phyloP scores from a whole-genome alignment of 129 eudicot genomes.

The Flaveria bidentis region DNA sequence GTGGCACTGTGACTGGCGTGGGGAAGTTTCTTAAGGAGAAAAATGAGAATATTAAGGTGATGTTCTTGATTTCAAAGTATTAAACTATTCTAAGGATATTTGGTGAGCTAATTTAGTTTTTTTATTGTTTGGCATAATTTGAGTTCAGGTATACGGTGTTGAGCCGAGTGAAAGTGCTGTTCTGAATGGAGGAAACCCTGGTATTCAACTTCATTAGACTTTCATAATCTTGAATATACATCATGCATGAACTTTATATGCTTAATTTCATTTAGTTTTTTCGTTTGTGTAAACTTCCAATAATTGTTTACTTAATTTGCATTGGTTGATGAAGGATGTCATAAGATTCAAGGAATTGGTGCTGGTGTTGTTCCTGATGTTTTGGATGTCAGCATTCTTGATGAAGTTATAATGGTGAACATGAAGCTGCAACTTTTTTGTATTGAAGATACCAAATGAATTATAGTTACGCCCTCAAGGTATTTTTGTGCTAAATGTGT shows the following conservation, averaged over 20 bases:
- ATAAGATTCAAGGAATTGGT: constrained; percentile 77
- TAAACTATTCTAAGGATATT: not conserved
- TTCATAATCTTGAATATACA: not conserved
- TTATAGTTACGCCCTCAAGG: not conserved
- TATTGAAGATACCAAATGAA: not conserved
- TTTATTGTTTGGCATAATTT: constrained; percentile 1
- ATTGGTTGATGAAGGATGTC: constrained; percentile 43
- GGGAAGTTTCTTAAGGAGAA: constrained; percentile 69
- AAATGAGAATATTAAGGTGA: constrained; percentile 58
- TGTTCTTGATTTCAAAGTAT: constrained; percentile 3
- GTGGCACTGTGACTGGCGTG: constrained; percentile 67
- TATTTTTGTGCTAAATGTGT: not conserved
- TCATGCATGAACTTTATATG: too few species aligned
- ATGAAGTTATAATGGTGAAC: constrained; percentile 60
- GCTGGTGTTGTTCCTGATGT: constrained; percentile 53
- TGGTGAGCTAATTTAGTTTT: constrained; percentile 1
- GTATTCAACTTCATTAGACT: constrained; percentile 19
- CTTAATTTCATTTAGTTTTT: not conserved
- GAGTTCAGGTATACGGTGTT: constrained; percentile 55
- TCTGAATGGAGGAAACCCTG: constrained; percentile 55
- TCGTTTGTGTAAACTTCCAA: not conserved
- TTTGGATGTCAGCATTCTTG: constrained; percentile 54
- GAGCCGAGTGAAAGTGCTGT: constrained; percentile 73
- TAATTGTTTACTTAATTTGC: constrained; percentile 3
- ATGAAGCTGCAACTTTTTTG: not conserved